phyloP scores from a whole-genome alignment of 1,139 yeast genomes.

The Debaryomycetaceae sp. region DNA sequence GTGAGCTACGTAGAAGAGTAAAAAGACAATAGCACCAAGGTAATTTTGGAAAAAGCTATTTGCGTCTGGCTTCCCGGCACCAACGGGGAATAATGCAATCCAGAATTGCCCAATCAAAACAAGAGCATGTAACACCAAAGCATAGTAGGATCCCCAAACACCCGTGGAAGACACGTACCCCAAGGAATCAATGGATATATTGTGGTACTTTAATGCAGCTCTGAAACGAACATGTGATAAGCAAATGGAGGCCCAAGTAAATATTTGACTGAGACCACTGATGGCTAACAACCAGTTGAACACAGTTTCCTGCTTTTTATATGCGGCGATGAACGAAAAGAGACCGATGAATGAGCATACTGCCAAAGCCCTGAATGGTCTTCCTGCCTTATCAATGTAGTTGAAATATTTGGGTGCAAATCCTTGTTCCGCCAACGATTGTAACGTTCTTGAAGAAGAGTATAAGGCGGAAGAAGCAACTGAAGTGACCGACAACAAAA shows the following conservation, averaged over 20 bases:
- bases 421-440: conserved; percentile 32
- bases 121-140: conserved; percentile 21
- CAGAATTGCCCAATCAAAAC: conserved; percentile 34
- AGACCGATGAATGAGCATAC: conserved; percentile 25
- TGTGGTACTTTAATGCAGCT: conserved; percentile 25
- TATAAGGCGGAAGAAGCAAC: conserved; percentile 36
- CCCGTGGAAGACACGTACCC: conserved; percentile 21
- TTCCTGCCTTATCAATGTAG: conserved; percentile 31
- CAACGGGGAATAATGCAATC: conserved; percentile 39
- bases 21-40: conserved; percentile 35
- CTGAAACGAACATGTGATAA: conserved; percentile 30
- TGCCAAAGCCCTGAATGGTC: conserved; percentile 32
- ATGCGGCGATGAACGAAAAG: conserved; percentile 28
- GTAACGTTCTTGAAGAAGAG: conserved; percentile 32
- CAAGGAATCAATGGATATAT: conserved; percentile 30
- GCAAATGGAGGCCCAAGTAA: conserved; percentile 29
- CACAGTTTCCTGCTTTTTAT: conserved; percentile 13
- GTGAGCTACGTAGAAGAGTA: conserved; percentile 24
- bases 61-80: conserved; percentile 29
- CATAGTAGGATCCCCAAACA: conserved; percentile 29
- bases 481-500: conserved; percentile 43
- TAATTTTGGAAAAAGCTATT: conserved; percentile 29
- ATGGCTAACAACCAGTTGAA: conserved; percentile 23
- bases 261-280: conserved; percentile 20
- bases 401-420: conserved; percentile 30